Percentiles rank a stretch among this genome's conserved stretches.
phyloP scores from a whole-genome alignment of 2,329 filamentous ascomycete species.

The Dothiorella sarmentorum region DNA sequence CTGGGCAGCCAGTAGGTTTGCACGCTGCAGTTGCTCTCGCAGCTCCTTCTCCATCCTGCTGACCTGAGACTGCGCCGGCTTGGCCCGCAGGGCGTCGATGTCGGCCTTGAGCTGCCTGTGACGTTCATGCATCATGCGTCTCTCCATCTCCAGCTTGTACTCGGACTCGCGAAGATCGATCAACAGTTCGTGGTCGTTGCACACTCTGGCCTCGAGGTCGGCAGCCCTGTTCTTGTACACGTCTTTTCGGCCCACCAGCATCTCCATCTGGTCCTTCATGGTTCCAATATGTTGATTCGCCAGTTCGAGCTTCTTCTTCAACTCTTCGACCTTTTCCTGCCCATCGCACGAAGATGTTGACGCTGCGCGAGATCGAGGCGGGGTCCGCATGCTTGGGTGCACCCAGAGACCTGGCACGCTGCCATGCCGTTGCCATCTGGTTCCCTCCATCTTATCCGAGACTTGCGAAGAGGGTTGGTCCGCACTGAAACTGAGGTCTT shows the following conservation, averaged over 20 bases:
- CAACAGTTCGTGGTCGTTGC: conserved; percentile 5
- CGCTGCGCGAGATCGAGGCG: no score
- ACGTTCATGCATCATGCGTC: not conserved
- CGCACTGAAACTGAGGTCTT: no score
- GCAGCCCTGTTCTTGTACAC: conserved; percentile 16
- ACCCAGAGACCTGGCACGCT: no score
- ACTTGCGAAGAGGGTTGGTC: no score
- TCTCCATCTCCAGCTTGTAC: conserved; percentile 14
- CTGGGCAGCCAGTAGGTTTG: not conserved
- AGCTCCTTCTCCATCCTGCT: conserved; percentile 25
- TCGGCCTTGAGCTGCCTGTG: not conserved
- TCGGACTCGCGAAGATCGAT: conserved; percentile 14
- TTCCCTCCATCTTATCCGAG: not conserved
- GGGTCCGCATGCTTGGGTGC: no score
- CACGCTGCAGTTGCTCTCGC: not conserved
- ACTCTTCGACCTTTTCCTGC: conserved; percentile 19
- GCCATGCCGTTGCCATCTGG: not conserved
- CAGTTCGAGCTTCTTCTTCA: conserved; percentile 28
- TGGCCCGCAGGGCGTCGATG: conserved; percentile 14
- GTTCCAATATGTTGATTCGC: conserved; percentile 24
- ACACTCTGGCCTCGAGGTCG: conserved; percentile 6
- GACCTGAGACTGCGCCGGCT: conserved; percentile 25
- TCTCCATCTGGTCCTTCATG: conserved; percentile 15
- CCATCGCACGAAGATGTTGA: not conserved
- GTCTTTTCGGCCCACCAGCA: conserved; percentile 7